Percentiles rank a stretch among this genome's conserved stretches.
These are phyloP conservation scores for Salix purpurea DNA, from an alignment of 345 rosid species.

Conservation along the genomic window DNA sequence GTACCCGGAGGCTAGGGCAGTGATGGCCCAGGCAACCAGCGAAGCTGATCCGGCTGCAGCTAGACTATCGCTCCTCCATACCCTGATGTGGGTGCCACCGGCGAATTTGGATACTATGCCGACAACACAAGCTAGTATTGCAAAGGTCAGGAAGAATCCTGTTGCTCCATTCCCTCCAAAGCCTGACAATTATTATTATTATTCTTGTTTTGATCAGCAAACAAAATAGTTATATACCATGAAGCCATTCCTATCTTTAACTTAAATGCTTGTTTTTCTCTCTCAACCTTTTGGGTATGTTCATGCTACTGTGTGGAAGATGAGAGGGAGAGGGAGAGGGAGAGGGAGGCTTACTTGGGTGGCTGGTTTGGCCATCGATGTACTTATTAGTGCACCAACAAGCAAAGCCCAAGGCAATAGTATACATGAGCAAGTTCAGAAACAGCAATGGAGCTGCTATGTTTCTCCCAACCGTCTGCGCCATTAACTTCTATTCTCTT, in stretches of 20 bases:
- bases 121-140: slow-evolving; percentile 54
- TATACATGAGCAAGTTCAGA: slow-evolving; percentile 72
- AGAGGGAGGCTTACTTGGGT: slow-evolving; percentile 53
- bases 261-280: no score
- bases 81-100: slow-evolving; percentile 68
- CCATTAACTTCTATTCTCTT: slow-evolving; percentile 25
- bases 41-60: slow-evolving; percentile 76
- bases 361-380: slow-evolving; percentile 74
- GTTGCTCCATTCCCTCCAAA: slow-evolving; percentile 94
- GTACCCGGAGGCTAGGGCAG: slow-evolving; percentile 79
- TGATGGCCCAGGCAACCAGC: slow-evolving; percentile 69
- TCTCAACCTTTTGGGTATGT: no score
- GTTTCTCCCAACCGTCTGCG: slow-evolving; percentile 73
- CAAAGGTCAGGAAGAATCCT: slow-evolving; percentile 56
- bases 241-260: no score
- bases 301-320: no score
- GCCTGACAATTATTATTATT: slow-evolving; percentile 35
- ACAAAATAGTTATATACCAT: not conserved
- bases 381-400: slow-evolving; percentile 74
- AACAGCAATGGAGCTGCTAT: slow-evolving; percentile 86
- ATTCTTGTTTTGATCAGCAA: not conserved
- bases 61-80: slow-evolving; percentile 75
- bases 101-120: slow-evolving; percentile 71
- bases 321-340: no score
- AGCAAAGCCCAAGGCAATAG: slow-evolving; percentile 70